Evolutionary conservation across 345 rosid species (phyloP), one percentile per base, ranked within the genome.

Genomic region (Brassica rapa): DNA sequence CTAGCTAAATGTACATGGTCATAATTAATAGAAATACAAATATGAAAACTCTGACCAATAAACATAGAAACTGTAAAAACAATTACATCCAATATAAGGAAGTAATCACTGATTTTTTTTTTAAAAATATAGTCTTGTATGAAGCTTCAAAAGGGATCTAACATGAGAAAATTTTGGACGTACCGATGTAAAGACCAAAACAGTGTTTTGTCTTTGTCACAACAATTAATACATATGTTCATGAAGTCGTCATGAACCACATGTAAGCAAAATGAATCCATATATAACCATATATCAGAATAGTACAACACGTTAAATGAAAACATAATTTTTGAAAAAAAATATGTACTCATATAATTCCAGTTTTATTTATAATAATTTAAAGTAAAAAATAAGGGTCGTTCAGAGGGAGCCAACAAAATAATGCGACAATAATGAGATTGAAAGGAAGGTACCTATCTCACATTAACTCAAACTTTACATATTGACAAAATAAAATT

Each of bases 201-300:
- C 65, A 62, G 12, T 70, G 71, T 53, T 77, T 51, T 70, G 80
- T 77, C 80, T 53, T 70, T 77, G 71, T 77, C 80, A 59, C 62
- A 23, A 59, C 70, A 62, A 16, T 77, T 71, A 77, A 70, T 62
- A 37, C 57, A 24, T 37, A 33, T 70, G 32, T 70, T 53, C 69
- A 0, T 49, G 74, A 76, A 61, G 74, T 76, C 74, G 69, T 76
- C 75, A 69, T 30, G 19, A 29, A 76, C 62, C 80, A 61, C 23
- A 53, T 53, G 59, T 16, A 62, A 46, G 27, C 69, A 62, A 76
- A 32, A 30, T 68, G 35, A 60, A 60, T 39, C 27, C 46, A 67
- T 24, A 66, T 37, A 2, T 23, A 59, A 59, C 27, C 62, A 59
- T 59, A 59, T 59, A 59, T 4, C 27, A 57, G n/a, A 23, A 23